Evolutionary conservation across 768 basidiomycete species (phyloP), one percentile per base, ranked within the genome.

Genomic region (Mycena floridula): DNA sequence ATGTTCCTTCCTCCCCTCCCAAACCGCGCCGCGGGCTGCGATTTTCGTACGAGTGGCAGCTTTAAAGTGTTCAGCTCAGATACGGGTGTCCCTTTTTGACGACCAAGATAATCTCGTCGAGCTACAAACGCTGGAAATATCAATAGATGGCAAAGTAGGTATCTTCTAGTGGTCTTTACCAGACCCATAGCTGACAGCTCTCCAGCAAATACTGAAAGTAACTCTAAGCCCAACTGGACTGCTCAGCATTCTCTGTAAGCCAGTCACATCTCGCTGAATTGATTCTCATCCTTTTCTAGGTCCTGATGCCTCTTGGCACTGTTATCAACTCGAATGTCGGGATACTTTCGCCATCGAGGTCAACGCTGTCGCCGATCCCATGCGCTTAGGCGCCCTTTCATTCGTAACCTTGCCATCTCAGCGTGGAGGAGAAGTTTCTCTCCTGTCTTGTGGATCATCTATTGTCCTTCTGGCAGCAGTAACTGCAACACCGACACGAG

Each of bases 401-500:
- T 47, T 51, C 50, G 42, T 58, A 18, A n/a, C n/a, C n/a, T n/a
- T n/a, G n/a, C n/a, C n/a, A n/a, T 35, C 39, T 11, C 35, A 40
- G 12, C 40, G 38, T 26, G 48, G 46, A 35, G 22, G 54, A 9
- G 47, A 54, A 30, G 45, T 69, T 25, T 66, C 75, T 3, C 42
- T 74, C 5, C 59, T 80, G 4, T 69, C 82, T 3, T 57, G 84
- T 13, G 70, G 72, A 1, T 74, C 81, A 0, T 81, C 79, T 0
- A 69, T 79, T 38, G 75, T 78, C 37, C 68, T 85, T 35, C 68
- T 86, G 8, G 74, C 74, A 30, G 69, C 65, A 22, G 36, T 67
- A 38, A 65, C 68, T 24, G 53, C 58, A 2, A 50, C 65, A 6
- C 57, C 68, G 0, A 53, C 65, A 11, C 54, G 47, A 21, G 75